These are phyloP conservation scores for Gynostemma pentaphyllum DNA, from an alignment of 306 rosid species.

Conservation along the genomic window DNA sequence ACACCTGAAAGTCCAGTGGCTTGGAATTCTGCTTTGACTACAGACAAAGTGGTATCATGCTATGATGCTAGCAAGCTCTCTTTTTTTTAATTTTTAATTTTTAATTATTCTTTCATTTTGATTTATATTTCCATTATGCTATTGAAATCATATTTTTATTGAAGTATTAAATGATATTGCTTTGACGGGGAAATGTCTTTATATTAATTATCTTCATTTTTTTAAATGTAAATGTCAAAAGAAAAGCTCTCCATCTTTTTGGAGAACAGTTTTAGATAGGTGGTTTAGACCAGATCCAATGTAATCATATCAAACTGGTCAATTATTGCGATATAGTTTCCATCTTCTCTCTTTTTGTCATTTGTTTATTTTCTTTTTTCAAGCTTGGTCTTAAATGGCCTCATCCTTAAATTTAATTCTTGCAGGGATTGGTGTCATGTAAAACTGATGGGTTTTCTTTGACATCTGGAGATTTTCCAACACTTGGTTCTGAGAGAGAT, in stretches of 20 bases:
- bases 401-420: background rate
- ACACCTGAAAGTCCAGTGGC: slow-evolving; percentile 57
- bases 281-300: background rate
- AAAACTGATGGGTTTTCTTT: slow-evolving; percentile 69
- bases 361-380: background rate
- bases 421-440: slow-evolving; percentile 50
- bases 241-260: too few species aligned
- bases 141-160: too few species aligned
- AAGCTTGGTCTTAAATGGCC: slow-evolving; percentile 8
- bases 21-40: slow-evolving; percentile 67
- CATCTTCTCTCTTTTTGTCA: background rate
- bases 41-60: slow-evolving; percentile 63
- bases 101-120: background rate
- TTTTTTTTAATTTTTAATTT: background rate
- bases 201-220: background rate
- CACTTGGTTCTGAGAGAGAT: slow-evolving; percentile 90
- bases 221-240: too few species aligned
- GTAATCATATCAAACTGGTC: background rate
- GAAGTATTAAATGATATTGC: background rate
- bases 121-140: background rate
- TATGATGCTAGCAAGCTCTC: slow-evolving; percentile 17
- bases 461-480: slow-evolving; percentile 88
- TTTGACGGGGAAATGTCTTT: background rate
- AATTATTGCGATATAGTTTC: background rate
- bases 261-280: background rate